Base-by-base conservation (phyloP, 805 yeast genomes). In the Kodamaea sagamina region DNA sequence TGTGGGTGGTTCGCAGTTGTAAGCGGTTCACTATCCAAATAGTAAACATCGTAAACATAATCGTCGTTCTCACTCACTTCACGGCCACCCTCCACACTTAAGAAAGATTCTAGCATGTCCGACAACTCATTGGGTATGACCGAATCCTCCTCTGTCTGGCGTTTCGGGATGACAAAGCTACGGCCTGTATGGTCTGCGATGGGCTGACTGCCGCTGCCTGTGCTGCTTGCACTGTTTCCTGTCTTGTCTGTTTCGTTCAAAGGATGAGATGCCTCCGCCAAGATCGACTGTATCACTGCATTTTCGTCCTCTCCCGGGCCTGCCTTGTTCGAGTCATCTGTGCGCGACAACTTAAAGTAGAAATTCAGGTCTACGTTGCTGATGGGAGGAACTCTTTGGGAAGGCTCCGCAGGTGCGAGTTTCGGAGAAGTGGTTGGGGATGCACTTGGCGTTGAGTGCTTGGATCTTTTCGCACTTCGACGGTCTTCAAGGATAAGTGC, bases 41-140 rank as follows among this genome's bases (percentile, higher is more conserved):
- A 67, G 45, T 92, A 92, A 8, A 92, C 89, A 63, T 92, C 99
- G 57, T 89, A 92, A 13, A 92, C 98, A 53, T 88, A 92, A 34
- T 87, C 96, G 41, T 44, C 18, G 44, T 43, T 15, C 39, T 49
- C 38, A 50, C 50, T 39, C 52, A 48, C 29, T 51, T 50, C 31
- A 44, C 47, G 10, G 40, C 44, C 37, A 32, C 22, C 48, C 48
- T 65, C 70, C 24, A 76, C 57, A 9, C 65, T 68, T 39, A 86
- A 65, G 47, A 81, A 81, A 8, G 80, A 79, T 41, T 75, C 69
- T 3, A 89, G 73, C 95, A 89, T 84, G 41, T 85, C 86, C n/a
- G 81, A 67, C 40, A 89, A 71, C 47, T 85, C 86, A 8, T 79
- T 70, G 2, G 87, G 84, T 7, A 71, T 64, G 13, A 51, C 55